phyloP scores from a whole-genome alignment of 176 grass and related monocot genomes.

The Oryza australiensis region DNA sequence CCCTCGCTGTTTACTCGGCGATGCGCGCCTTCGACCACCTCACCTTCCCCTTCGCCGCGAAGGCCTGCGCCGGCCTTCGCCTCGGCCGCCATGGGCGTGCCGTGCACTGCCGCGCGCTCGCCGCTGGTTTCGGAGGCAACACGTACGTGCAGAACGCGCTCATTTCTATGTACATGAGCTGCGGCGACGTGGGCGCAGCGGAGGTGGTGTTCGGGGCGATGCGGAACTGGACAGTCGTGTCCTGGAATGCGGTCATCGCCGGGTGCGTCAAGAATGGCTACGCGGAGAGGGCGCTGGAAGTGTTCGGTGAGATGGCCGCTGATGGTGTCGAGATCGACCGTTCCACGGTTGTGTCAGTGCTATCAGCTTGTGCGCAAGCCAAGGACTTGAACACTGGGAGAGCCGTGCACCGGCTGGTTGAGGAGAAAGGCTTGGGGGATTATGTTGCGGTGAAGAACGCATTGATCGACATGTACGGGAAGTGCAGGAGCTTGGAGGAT shows the following conservation, averaged over 20 bases:
- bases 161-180: conserved; percentile 64
- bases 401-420: conserved; percentile 48
- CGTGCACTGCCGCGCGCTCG: conserved; percentile 51
- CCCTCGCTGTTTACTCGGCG: conserved; percentile 45
- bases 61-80: conserved; percentile 53
- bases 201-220: conserved; percentile 45
- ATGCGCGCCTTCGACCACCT: conserved; percentile 63
- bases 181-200: conserved; percentile 36
- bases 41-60: conserved; percentile 66
- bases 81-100: conserved; percentile 21
- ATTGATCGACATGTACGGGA: conserved; percentile 76
- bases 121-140: conserved; percentile 51
- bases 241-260: conserved; percentile 66
- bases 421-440: conserved; percentile 40
- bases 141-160: conserved; percentile 62
- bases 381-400: conserved; percentile 53
- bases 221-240: conserved; percentile 36
- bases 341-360: conserved; percentile 54
- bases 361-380: conserved; percentile 54
- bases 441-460: conserved; percentile 52
- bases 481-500: conserved; percentile 56
- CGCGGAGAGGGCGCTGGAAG: conserved; percentile 41
- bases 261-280: conserved; percentile 48
- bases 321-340: conserved; percentile 37
- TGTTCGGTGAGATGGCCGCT: conserved; percentile 47